phyloP scores from a whole-genome alignment of 495 filamentous ascomycete genomes.

The Neurospora intermedia region DNA sequence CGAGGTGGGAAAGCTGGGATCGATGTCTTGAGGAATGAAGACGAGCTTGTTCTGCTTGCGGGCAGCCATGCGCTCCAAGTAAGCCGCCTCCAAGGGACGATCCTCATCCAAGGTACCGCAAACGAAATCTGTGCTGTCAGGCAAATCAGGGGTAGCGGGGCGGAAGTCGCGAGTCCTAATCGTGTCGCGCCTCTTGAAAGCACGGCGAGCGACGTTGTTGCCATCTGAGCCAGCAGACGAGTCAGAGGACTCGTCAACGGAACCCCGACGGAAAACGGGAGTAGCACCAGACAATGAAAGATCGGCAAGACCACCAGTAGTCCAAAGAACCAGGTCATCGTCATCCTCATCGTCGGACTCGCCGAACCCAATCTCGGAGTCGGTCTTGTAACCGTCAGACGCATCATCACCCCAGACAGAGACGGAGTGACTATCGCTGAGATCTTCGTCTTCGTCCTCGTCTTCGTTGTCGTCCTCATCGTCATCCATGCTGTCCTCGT shows the following conservation, averaged over 20 bases:
- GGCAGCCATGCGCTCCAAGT: constrained; percentile 74
- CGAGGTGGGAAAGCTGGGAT: constrained; percentile 91
- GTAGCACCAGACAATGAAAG: constrained; percentile 25
- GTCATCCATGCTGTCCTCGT: constrained; percentile 35
- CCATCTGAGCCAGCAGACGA: constrained; percentile 25
- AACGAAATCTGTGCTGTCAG: constrained; percentile 96
- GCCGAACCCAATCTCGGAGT: constrained; percentile 90
- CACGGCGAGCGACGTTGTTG: constrained; percentile 8
- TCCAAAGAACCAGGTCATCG: constrained; percentile 75
- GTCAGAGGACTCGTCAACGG: constrained; percentile 30
- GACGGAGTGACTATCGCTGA: constrained; percentile 36
- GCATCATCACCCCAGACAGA: constrained; percentile 57
- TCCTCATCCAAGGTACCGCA: constrained; percentile 96
- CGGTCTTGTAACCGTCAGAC: constrained; percentile 81
- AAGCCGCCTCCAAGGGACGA: constrained; percentile 83
- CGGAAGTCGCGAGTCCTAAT: constrained; percentile 44
- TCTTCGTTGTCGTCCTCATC: constrained; percentile 39
- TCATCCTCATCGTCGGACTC: constrained; percentile 81
- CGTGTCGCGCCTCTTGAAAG: constrained; percentile 19
- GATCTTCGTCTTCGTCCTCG: constrained; percentile 27
- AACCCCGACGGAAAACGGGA: constrained; percentile 28
- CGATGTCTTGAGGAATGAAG: constrained; percentile 83
- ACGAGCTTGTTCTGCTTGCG: constrained; percentile 69
- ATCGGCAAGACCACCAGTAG: constrained; percentile 39
- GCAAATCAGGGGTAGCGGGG: constrained; percentile 68